Evolutionary conservation across 192 early-diverging fungal species (phyloP), one percentile per base, ranked within the genome.

Genomic region (Nowakowskiella sp.): DNA sequence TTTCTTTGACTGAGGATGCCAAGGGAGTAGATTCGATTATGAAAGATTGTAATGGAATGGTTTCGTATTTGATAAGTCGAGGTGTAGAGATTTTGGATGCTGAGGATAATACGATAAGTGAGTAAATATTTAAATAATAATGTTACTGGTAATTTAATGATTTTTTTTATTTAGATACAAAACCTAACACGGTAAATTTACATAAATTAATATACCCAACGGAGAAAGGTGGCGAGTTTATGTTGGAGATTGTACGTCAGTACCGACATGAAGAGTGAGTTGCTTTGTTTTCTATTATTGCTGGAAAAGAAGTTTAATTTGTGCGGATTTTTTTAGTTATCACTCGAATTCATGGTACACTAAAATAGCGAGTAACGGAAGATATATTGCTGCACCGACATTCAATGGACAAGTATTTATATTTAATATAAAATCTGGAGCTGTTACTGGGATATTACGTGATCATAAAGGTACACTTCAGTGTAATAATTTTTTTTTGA

Each of bases 271-370:
- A 84, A 39, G 79, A 87, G 77, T 94, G 85, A 53, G 60, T 77
- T 42, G 33, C 53, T 13, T 23, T 9, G n/a, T 42, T 19, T 7
- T 16, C 31, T 21, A 47, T 34, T 19, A 32, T 3, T 19, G 31
- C 19, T 48, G 2, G 2, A 53, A 53, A 4, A 51, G 23, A 0
- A 25, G 25, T 31, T 22, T 28, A 19, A 23, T 48, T 33, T 25
- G n/a, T n/a, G n/a, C n/a, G n/a, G n/a, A 1, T 24, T 19, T 27
- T 4, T n/a, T 16, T 58, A 87, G 85, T 34, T 88, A 88, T 54
- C 75, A 74, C 53, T 85, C 92, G 19, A 97, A 97, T 61, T 94
- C 93, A 26, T 97, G 93, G 93, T 70, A 91, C n/a, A 87, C 89
- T 31, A 90, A 91, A 29, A 74, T 97, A 25, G 61, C 87, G 0